A percentile compares a stretch with the other conserved stretches of the same genome.
Evolutionary conservation across 495 filamentous ascomycete species (phyloP).

Genomic region (Neurospora tetraspora): DNA sequence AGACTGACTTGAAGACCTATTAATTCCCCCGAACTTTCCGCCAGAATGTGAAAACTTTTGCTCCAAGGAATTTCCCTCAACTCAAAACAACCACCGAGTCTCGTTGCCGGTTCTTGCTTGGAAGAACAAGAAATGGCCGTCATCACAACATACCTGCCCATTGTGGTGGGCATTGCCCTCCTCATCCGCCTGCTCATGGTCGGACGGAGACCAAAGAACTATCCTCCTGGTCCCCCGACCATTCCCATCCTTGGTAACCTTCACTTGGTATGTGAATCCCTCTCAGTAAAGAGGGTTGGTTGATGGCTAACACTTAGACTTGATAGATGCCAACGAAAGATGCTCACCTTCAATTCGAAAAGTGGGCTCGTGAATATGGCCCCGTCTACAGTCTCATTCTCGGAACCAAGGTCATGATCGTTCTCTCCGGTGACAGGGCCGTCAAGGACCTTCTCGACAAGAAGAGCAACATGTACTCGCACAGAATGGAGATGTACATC

Average conservation of each 20-base stretch:
- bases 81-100: background rate
- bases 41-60: background rate
- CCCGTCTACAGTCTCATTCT: constrained; percentile 32
- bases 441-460: constrained; percentile 32
- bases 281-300: background rate
- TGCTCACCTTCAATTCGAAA: constrained; percentile 27
- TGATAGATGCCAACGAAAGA: constrained; percentile 19
- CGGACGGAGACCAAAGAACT: constrained; percentile 21
- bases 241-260: constrained; percentile 27
- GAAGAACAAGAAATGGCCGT: constrained; percentile 11
- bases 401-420: constrained; percentile 26
- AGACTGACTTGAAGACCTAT: background rate
- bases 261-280: constrained; percentile 15
- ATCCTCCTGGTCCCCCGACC: constrained; percentile 26
- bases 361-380: constrained; percentile 30
- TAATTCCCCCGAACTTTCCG: background rate
- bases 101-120: background rate
- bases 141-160: constrained; percentile 10
- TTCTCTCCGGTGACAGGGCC: constrained; percentile 25
- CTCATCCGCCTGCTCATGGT: constrained; percentile 16
- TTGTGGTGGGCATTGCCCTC: constrained; percentile 16
- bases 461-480: constrained; percentile 29
- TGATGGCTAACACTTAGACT: background rate
- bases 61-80: background rate
- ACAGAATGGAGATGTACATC: constrained; percentile 26